These are phyloP conservation scores for Fraxinus latifolia DNA, from an alignment of 305 asterid species.

Conservation along the genomic window DNA sequence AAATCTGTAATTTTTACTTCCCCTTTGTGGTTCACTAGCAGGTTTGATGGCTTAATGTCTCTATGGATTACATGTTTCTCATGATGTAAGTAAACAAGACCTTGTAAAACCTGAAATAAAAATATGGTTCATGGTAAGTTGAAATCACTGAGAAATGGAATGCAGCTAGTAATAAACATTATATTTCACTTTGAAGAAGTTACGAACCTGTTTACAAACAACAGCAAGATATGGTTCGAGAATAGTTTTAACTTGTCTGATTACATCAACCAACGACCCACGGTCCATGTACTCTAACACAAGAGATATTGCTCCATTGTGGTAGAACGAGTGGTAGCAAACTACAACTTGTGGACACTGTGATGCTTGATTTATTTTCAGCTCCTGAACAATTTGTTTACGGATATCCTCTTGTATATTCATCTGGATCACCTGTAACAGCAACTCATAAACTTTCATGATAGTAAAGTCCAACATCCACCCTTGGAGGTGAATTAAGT, in stretches of 20 bases:
- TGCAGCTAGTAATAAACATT: neutral
- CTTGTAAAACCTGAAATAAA: too few species aligned
- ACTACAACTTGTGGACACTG: slow-evolving; percentile 79
- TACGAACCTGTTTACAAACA: slow-evolving; percentile 78
- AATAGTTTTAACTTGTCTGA: slow-evolving; percentile 81
- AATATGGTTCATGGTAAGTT: too few species aligned
- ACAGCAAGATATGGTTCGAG: slow-evolving; percentile 98
- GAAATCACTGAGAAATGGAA: neutral
- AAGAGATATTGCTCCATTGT: slow-evolving; percentile 91
- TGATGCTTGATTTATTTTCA: slow-evolving; percentile 88
- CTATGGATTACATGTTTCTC: too few species aligned
- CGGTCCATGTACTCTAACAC: slow-evolving; percentile 79
- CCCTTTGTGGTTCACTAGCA: slow-evolving; percentile 85
- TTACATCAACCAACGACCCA: slow-evolving; percentile 80
- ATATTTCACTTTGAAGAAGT: slow-evolving; percentile 20
- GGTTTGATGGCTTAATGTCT: slow-evolving; percentile 71
- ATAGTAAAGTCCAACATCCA: neutral
- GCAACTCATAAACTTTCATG: slow-evolving; percentile 19
- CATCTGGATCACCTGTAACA: slow-evolving; percentile 86
- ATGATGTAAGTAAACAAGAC: too few species aligned
- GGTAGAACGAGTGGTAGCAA: slow-evolving; percentile 96
- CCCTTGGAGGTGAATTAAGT: neutral
- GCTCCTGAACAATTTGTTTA: slow-evolving; percentile 95
- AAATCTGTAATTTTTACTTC: slow-evolving; percentile 95
- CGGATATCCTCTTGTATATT: slow-evolving; percentile 83